Evolutionary conservation across 176 grass and related monocot species (phyloP).

Genomic region (Pontederia crassipes): DNA sequence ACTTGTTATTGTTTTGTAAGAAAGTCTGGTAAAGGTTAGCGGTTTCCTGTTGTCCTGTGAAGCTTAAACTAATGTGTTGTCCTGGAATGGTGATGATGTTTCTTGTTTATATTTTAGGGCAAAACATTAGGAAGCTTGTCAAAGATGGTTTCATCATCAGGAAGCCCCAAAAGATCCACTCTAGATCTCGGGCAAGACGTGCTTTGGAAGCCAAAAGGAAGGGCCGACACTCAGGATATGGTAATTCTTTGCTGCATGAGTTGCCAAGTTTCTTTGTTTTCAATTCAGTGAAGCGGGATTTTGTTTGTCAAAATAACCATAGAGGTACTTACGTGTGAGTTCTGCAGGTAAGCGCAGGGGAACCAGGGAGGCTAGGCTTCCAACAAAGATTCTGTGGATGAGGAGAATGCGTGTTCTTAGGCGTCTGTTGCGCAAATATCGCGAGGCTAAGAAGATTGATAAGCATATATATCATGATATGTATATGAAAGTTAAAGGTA

Average conservation of each 20-base stretch:
- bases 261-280: neutral
- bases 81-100: too few relatives aligned
- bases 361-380: neutral
- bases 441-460: conserved; percentile 4
- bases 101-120: neutral
- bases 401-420: conserved; percentile 2
- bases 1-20: too few relatives aligned
- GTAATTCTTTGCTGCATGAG: neutral
- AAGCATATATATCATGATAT: conserved; percentile 3
- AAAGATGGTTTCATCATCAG: neutral
- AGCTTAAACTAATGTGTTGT: too few relatives aligned
- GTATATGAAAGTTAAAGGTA: conserved; percentile 10
- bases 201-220: conserved; percentile 2
- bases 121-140: neutral
- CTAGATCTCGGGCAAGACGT: neutral
- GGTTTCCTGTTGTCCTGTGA: too few relatives aligned
- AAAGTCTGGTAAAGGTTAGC: too few relatives aligned
- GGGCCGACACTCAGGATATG: neutral
- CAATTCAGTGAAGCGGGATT: neutral
- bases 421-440: neutral
- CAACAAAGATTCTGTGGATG: neutral
- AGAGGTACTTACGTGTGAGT: neutral
- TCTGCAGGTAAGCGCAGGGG: neutral
- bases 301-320: too few relatives aligned
- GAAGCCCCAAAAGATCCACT: neutral